These are phyloP conservation scores for Scutellaria minor DNA, from an alignment of 257 asterid species.

Conservation along the genomic window DNA sequence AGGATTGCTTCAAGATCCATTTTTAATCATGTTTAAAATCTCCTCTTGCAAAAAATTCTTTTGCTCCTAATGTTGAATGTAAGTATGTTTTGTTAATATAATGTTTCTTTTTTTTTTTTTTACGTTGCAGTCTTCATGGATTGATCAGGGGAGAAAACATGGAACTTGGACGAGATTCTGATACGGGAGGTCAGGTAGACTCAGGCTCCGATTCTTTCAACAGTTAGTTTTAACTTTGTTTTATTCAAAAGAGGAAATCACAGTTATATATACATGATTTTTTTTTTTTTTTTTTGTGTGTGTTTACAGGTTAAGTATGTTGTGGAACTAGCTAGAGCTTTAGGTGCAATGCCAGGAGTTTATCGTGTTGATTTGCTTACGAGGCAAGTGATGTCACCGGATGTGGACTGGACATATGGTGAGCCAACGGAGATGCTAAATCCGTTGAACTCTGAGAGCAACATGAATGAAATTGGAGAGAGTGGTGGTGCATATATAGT, in stretches of 20 bases:
- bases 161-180: constrained; percentile 89
- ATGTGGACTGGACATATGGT: constrained; percentile 74
- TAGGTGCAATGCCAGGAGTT: constrained; percentile 81
- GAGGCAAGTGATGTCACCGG: constrained; percentile 67
- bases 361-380: constrained; percentile 82
- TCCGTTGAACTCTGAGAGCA: constrained; percentile 53
- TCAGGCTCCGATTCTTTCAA: constrained; percentile 19
- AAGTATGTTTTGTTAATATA: background rate
- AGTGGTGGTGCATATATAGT: constrained; percentile 80
- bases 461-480: constrained; percentile 62
- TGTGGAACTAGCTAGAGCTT: constrained; percentile 81
- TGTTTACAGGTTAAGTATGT: constrained; percentile 70
- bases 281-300: background rate
- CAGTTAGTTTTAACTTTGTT: constrained; percentile 1
- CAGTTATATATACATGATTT: background rate
- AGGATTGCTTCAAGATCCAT: constrained; percentile 17
- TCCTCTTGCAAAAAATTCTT: constrained; percentile 18
- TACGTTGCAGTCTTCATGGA: constrained; percentile 67
- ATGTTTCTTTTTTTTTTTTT: constrained; percentile 2
- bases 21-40: constrained; percentile 10
- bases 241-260: background rate
- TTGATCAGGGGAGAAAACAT: constrained; percentile 78
- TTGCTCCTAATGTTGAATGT: background rate
- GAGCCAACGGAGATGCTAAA: constrained; percentile 80
- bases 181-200: constrained; percentile 75